Evolutionary conservation across 208 protist genomes (phyloP).

Genomic region (Leishmania amazonensis): DNA sequence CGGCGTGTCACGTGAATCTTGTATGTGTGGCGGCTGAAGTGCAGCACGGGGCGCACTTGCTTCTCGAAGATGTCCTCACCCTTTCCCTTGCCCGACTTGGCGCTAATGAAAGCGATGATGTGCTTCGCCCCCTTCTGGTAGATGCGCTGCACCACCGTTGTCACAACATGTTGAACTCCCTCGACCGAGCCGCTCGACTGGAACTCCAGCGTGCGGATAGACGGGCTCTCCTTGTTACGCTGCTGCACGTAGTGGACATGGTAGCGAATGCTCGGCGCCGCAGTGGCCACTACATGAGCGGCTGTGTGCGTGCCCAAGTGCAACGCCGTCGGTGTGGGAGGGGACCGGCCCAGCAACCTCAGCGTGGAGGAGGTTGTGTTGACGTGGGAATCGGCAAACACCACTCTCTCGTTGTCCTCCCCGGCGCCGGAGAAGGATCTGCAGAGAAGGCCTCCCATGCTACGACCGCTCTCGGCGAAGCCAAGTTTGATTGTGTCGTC

Average conservation of each 20-base stretch:
- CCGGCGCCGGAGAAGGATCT: background rate
- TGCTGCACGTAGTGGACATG: slow-evolving; percentile 61
- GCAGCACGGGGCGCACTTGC: slow-evolving; percentile 62
- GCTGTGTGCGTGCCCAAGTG: slow-evolving; percentile 1
- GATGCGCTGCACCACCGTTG: slow-evolving; percentile 40
- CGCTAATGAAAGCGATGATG: slow-evolving; percentile 77
- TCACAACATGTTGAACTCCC: slow-evolving; percentile 31
- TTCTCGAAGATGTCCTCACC: slow-evolving; percentile 56
- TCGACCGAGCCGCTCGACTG: slow-evolving; percentile 22
- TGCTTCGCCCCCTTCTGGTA: slow-evolving; percentile 63
- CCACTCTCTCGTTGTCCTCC: slow-evolving; percentile 18
- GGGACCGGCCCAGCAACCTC: slow-evolving; percentile 2
- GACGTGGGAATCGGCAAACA: slow-evolving; percentile 44
- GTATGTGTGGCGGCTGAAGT: slow-evolving; percentile 73
- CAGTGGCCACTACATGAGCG: background rate
- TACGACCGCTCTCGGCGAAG: slow-evolving; percentile 22
- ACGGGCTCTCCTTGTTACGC: slow-evolving; percentile 21
- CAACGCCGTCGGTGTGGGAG: slow-evolving; percentile 5
- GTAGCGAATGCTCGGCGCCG: slow-evolving; percentile 30
- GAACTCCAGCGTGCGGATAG: slow-evolving; percentile 68
- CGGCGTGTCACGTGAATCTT: slow-evolving; percentile 55
- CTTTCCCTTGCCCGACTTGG: slow-evolving; percentile 73
- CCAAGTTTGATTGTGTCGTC: slow-evolving; percentile 36
- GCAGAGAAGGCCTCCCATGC: slow-evolving; percentile 23
- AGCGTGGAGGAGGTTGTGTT: slow-evolving; percentile 32